phyloP scores from a whole-genome alignment of 305 asterid species.

The Fraxinus platypoda region DNA sequence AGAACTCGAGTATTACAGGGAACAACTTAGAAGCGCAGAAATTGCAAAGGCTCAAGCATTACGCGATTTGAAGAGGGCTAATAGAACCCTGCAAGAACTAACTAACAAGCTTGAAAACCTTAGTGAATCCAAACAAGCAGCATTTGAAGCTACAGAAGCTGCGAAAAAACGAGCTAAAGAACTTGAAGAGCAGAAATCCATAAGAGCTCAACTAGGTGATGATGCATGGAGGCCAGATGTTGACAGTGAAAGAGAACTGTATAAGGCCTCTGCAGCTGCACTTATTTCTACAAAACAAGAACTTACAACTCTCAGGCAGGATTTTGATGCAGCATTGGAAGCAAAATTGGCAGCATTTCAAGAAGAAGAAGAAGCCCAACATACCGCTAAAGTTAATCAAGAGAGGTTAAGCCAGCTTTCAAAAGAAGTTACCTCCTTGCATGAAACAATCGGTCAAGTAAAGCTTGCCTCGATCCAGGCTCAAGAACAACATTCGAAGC shows the following conservation, averaged over 20 bases:
- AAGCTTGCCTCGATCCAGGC: constrained; percentile 49
- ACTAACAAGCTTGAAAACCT: constrained; percentile 73
- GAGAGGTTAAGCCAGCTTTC: constrained; percentile 44
- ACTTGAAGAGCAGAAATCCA: constrained; percentile 59
- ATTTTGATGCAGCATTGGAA: constrained; percentile 69
- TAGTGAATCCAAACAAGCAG: constrained; percentile 74
- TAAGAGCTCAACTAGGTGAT: constrained; percentile 36
- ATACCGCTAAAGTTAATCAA: constrained; percentile 32
- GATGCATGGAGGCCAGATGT: constrained; percentile 68
- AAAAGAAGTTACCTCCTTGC: constrained; percentile 43
- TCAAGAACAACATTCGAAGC: constrained; percentile 57
- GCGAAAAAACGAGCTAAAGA: constrained; percentile 46
- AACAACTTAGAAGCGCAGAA: constrained; percentile 48
- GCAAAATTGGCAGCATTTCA: constrained; percentile 68
- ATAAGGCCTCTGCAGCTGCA: constrained; percentile 59
- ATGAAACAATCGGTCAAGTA: constrained; percentile 46
- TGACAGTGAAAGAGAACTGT: constrained; percentile 58
- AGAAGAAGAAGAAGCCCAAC: constrained; percentile 60
- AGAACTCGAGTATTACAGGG: constrained; percentile 65
- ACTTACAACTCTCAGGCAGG: constrained; percentile 67
- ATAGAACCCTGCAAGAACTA: constrained; percentile 60
- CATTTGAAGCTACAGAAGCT: constrained; percentile 57
- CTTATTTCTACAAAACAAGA: constrained; percentile 68
- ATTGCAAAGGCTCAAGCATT: constrained; percentile 55
- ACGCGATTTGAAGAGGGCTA: constrained; percentile 60